Evolutionary conservation across 441 rosid species (phyloP), one percentile per base, ranked within the genome.

Genomic region (Eruca vesicaria): DNA sequence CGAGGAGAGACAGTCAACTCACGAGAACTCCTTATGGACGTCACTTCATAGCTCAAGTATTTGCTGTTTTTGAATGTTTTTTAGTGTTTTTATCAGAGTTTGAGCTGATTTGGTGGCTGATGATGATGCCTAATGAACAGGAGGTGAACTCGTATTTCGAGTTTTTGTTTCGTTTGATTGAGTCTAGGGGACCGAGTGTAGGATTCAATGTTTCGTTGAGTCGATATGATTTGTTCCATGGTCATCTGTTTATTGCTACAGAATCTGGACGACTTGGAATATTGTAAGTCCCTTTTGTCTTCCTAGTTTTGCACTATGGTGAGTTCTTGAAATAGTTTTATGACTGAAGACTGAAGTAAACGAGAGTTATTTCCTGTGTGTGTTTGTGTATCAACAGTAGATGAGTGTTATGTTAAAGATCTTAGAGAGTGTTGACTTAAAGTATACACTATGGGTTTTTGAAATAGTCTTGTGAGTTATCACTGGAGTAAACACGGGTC

Each of bases 201-300:
- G 98, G 97, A 77, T 79, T 94, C 66, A 36, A 84, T 59, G 90
- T 88, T 41, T 85, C 84, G 0, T 59, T 94, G 82, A 82, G 71
- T 82, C 86, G 94, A 52, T 90, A 84, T 79, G 98, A 92, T 84
- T 76, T 94, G 43, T 92, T 94, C 80, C 97, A 94, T 19, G 97
- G 98, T 8, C 98, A 94, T 21, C 61, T 94, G 3, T 90, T 94
- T 56, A 68, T 94, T 57, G 87, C 93, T 53, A 29, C 74, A 1
- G 85, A 84, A 10, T 83, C 94, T 0, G 87, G 89, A 80, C 78
- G 97, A 67, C 89, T 94, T 29, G 97, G 97, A 20, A 88, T 94
- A 70, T 53, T 94, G 98, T 94, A 80, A 81, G 97, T 80, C 16
- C 2, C 11, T 43, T 23, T 68, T 19, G 38, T n/a, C 63, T 68